A percentile compares a stretch with the other conserved stretches of the same genome.
Evolutionary conservation across 1,284 basidiomycete species (phyloP).

Genomic region (Ustilago loliicola): DNA sequence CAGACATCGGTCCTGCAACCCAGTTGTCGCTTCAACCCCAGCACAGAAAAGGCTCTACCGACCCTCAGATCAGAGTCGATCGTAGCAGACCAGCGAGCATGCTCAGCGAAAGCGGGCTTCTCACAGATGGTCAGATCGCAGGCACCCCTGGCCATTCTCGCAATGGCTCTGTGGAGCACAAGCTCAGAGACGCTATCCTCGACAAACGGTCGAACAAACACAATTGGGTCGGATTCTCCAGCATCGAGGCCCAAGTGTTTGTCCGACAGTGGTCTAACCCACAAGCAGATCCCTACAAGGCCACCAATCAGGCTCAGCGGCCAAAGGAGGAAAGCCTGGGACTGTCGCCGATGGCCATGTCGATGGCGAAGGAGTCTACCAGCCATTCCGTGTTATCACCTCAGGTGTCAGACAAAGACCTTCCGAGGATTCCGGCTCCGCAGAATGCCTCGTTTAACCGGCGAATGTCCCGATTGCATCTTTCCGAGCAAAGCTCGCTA

Average conservation of each 20-base stretch:
- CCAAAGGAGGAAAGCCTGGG: not conserved
- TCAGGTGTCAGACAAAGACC: conserved; percentile 26
- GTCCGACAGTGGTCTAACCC: conserved; percentile 31
- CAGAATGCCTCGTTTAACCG: conserved; percentile 45
- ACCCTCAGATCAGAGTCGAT: conserved; percentile 6
- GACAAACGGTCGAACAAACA: conserved; percentile 45
- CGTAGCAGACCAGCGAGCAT: conserved; percentile 26
- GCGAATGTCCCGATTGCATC: conserved; percentile 31
- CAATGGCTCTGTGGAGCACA: conserved; percentile 36
- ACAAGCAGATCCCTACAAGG: not conserved
- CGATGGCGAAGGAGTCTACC: conserved; percentile 12
- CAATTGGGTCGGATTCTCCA: conserved; percentile 51
- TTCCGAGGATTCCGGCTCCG: conserved; percentile 30
- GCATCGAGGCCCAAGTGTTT: conserved; percentile 40
- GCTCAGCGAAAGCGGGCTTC: conserved; percentile 3
- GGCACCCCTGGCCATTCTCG: conserved; percentile 24
- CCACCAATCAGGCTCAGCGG: not conserved
- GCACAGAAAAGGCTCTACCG: not conserved
- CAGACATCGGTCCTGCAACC: not conserved
- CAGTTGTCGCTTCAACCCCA: conserved; percentile 31
- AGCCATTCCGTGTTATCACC: not conserved
- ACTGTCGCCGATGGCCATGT: conserved; percentile 17
- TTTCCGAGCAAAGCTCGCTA: conserved; percentile 28
- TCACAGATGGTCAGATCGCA: conserved; percentile 9
- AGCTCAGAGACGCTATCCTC: conserved; percentile 27